A percentile compares a stretch with the other conserved stretches of the same genome.
Conservation (phyloP, 306 rosid genomes). For the Castanospermum australe region DNA sequence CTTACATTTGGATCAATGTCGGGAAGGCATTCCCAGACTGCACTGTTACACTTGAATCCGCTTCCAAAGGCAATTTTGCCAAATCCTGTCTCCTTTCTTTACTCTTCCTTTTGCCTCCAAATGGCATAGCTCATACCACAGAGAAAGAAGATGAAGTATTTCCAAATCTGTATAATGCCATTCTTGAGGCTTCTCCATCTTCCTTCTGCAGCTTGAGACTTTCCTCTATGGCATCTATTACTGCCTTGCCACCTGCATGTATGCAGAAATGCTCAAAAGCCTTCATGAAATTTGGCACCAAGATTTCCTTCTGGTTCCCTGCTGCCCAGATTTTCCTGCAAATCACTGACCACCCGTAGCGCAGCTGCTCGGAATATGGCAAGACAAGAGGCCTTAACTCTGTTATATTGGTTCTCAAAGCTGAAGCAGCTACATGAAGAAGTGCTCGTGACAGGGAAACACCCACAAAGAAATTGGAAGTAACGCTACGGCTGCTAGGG, state of each 20-base stretch:
- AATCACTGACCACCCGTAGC: conserved; percentile 40
- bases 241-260: conserved; percentile 80
- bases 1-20: conserved; percentile 46
- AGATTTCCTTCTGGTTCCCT: conserved; percentile 28
- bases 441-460: conserved; percentile 55
- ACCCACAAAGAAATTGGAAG: conserved; percentile 50
- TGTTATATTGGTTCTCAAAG: conserved; percentile 51
- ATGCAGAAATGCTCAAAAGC: conserved; percentile 73
- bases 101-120: conserved; percentile 67
- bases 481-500: conserved; percentile 33
- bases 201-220: conserved; percentile 53
- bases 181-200: conserved; percentile 74
- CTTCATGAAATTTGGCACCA: conserved; percentile 57
- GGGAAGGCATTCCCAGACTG: conserved; percentile 63
- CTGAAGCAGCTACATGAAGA: conserved; percentile 53
- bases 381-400: conserved; percentile 55
- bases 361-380: conserved; percentile 64
- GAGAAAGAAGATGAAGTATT: conserved; percentile 72
- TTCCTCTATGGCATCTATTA: conserved; percentile 56
- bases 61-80: conserved; percentile 82
- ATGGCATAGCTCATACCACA: conserved; percentile 66
- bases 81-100: conserved; percentile 59
- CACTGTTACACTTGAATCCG: conserved; percentile 76
- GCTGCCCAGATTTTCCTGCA: conserved; percentile 30
- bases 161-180: conserved; percentile 77